Evolutionary conservation across 2,329 filamentous ascomycete species (phyloP).

Genomic region (Cladobotryum mycophilum): DNA sequence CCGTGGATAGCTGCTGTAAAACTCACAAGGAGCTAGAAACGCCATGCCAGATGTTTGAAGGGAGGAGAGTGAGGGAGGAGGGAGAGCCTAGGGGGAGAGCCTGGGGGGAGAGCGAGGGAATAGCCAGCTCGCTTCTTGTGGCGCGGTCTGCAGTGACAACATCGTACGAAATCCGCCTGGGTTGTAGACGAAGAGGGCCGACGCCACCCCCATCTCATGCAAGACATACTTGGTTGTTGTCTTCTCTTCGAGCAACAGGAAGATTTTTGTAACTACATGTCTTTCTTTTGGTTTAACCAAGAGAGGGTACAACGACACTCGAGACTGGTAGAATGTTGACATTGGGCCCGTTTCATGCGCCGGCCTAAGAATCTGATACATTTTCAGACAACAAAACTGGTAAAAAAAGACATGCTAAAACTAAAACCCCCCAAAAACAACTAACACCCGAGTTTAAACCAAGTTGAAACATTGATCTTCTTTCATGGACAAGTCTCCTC

Average conservation of each 20-base stretch:
- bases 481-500: too few species aligned
- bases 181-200: not conserved
- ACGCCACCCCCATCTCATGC: not conserved
- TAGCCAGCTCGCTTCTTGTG: conserved; percentile 9
- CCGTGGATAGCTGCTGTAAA: not conserved
- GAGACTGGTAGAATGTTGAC: too few species aligned
- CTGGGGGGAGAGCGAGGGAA: not conserved
- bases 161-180: conserved; percentile 4
- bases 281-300: too few species aligned
- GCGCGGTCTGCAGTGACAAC: conserved; percentile 6
- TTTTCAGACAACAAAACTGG: too few species aligned
- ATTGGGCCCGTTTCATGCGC: too few species aligned
- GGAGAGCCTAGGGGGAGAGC: too few species aligned
- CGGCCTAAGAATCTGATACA: too few species aligned
- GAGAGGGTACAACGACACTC: too few species aligned
- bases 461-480: too few species aligned
- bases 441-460: too few species aligned
- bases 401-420: too few species aligned
- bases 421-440: too few species aligned
- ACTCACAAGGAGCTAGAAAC: not conserved
- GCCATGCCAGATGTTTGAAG: not conserved
- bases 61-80: not conserved
- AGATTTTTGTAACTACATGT: not conserved
- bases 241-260: not conserved
- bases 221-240: not conserved